phyloP scores from a whole-genome alignment of 176 grass and related monocot species.

The Dendrocalamus sinicus region DNA sequence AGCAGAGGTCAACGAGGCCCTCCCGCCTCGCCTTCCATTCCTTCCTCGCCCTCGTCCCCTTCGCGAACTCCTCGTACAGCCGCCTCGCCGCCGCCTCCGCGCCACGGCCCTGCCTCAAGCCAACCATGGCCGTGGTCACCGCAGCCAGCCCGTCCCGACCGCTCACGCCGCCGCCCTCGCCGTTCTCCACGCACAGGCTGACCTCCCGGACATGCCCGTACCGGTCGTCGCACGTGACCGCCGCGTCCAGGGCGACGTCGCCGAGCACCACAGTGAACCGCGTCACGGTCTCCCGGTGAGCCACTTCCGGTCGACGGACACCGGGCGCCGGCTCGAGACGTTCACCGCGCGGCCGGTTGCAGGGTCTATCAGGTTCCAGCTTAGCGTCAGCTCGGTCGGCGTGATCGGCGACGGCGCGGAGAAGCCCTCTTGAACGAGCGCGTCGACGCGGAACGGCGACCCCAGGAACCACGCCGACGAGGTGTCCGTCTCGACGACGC shows the following conservation, averaged over 20 bases:
- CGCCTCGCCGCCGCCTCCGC: conserved; percentile 26
- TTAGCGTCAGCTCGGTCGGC: conserved; percentile 54
- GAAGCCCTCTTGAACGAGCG: conserved; percentile 63
- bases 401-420: conserved; percentile 30
- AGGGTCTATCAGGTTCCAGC: conserved; percentile 80
- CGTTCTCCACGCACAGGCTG: conserved; percentile 56
- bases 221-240: conserved; percentile 59
- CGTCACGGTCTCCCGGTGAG: conserved; percentile 65
- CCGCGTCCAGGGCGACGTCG: conserved; percentile 41
- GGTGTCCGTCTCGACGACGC: conserved; percentile 66
- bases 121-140: conserved; percentile 36
- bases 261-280: conserved; percentile 56
- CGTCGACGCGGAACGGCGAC: conserved; percentile 80
- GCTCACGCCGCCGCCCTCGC: conserved; percentile 42
- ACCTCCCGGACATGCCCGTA: conserved; percentile 60
- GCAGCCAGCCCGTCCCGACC: conserved; percentile 32
- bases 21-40: conserved; percentile 60
- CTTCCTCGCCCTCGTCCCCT: conserved; percentile 50
- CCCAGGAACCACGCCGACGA: conserved; percentile 64
- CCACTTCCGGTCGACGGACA: conserved; percentile 57
- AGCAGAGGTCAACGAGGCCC: conserved; percentile 53
- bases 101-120: conserved; percentile 32
- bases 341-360: conserved; percentile 43
- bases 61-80: conserved; percentile 53
- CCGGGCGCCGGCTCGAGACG: conserved; percentile 60